phyloP scores from a whole-genome alignment of 2,329 filamentous ascomycete genomes.

The Decorospora gaudefroyi region DNA sequence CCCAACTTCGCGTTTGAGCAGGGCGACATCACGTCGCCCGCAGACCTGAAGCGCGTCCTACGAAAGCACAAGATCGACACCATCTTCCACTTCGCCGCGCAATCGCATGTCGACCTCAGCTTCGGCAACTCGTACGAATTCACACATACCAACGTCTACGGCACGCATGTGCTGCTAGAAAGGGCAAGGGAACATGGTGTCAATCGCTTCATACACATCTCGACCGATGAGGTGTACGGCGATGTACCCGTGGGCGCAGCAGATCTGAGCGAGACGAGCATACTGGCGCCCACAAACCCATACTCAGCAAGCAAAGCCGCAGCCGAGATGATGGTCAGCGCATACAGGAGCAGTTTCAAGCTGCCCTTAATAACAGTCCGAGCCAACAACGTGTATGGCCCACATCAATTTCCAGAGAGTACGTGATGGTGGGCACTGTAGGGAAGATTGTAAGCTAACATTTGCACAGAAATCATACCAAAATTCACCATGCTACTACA shows the following conservation, averaged over 20 bases:
- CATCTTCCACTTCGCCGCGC: constrained; percentile 83
- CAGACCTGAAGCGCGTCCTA: constrained; percentile 71
- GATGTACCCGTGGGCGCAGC: constrained; percentile 74
- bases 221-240: constrained; percentile 84
- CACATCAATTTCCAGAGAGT: constrained; percentile 85
- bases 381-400: constrained; percentile 84
- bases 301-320: constrained; percentile 81
- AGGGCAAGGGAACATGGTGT: constrained; percentile 73
- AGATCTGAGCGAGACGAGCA: constrained; percentile 72
- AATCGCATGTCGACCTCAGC: constrained; percentile 80
- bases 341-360: constrained; percentile 83
- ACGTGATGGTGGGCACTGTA: constrained; percentile 42
- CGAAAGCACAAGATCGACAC: constrained; percentile 75
- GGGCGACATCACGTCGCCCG: constrained; percentile 74
- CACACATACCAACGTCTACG: constrained; percentile 79
- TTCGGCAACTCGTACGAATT: constrained; percentile 84
- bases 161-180: constrained; percentile 81
- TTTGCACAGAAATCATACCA: constrained; percentile 73
- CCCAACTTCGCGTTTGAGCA: constrained; percentile 79
- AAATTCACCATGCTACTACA: constrained; percentile 77
- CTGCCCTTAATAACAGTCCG: constrained; percentile 78
- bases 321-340: constrained; percentile 83
- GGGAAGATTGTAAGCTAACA: constrained; percentile 14
- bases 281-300: constrained; percentile 78
- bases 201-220: constrained; percentile 77